Percentiles rank a stretch among this genome's conserved stretches.
These are phyloP conservation scores for Pelargonium cotyledonis DNA, from an alignment of 441 rosid genomes.

Conservation along the genomic window DNA sequence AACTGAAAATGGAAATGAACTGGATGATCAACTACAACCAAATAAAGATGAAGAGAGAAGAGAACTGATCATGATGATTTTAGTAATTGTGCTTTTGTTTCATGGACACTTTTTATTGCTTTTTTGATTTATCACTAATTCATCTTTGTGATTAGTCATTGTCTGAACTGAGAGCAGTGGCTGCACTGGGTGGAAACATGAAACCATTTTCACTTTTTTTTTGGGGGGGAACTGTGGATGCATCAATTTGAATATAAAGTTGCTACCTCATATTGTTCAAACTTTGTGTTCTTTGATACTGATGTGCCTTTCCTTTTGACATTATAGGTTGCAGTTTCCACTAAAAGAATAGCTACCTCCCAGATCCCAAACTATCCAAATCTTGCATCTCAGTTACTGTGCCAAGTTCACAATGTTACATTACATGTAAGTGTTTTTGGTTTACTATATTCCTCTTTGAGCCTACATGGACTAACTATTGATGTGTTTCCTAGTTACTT, in stretches of 20 bases:
- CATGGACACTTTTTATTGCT: too few relatives aligned
- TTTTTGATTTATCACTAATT: neutral
- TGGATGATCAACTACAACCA: too few relatives aligned
- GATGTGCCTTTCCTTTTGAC: neutral
- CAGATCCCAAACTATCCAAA: conserved; percentile 74
- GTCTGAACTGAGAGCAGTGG: neutral
- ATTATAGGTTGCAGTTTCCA: conserved; percentile 82
- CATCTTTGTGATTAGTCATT: neutral
- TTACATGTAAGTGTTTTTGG: conserved; percentile 48
- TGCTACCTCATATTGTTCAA: too few relatives aligned
- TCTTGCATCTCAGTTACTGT: conserved; percentile 76
- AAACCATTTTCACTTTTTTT: too few relatives aligned
- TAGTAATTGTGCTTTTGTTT: neutral
- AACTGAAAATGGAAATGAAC: too few relatives aligned
- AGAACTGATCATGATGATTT: neutral
- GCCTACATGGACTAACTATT: neutral
- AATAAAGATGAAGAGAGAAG: too few relatives aligned
- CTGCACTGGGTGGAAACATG: too few relatives aligned
- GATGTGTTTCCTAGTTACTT: neutral
- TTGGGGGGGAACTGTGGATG: too few relatives aligned
- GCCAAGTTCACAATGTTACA: conserved; percentile 76
- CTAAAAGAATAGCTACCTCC: conserved; percentile 67
- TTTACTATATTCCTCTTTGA: neutral
- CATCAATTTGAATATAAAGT: too few relatives aligned
- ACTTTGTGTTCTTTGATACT: neutral